phyloP scores from a whole-genome alignment of 2,329 filamentous ascomycete species.

The Xylaria arbuscula region DNA sequence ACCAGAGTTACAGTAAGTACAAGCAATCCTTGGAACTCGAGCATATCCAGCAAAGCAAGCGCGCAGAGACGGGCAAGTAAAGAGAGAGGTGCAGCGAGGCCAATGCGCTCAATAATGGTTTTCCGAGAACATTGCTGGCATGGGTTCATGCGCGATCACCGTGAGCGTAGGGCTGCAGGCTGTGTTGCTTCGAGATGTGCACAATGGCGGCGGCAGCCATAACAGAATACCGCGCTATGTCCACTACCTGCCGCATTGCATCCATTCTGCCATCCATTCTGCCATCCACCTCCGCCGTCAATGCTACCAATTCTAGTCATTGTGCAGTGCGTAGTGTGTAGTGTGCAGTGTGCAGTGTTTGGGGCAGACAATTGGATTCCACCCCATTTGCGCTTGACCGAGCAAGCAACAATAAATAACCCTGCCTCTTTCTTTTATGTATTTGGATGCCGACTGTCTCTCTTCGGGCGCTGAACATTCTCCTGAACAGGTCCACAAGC shows the following conservation, averaged over 20 bases:
- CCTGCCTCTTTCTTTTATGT: conserved; percentile 10
- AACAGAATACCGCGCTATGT: conserved; percentile 18
- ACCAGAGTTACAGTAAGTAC: conserved; percentile 61
- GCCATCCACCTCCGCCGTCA: conserved; percentile 7
- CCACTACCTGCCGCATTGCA: conserved; percentile 13
- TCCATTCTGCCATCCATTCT: conserved; percentile 5
- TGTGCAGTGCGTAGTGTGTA: conserved; percentile 2
- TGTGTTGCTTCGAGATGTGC: conserved; percentile 20
- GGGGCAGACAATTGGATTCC: conserved; percentile 5
- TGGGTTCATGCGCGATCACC: conserved; percentile 14
- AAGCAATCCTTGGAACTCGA: conserved; percentile 18
- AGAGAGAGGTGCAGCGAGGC: background rate
- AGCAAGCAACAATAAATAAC: conserved; percentile 2
- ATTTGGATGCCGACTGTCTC: background rate
- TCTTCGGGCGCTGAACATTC: conserved; percentile 26
- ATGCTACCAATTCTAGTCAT: conserved; percentile 14
- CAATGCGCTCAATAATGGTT: conserved; percentile 14
- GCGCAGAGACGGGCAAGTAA: background rate
- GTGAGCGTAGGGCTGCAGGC: conserved; percentile 4
- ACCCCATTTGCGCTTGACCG: background rate
- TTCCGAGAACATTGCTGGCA: conserved; percentile 13
- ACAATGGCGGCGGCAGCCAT: conserved; percentile 9
- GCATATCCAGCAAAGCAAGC: conserved; percentile 1
- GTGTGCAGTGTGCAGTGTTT: conserved; percentile 10
- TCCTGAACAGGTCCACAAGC: conserved; percentile 38